Evolutionary conservation across 371 early-diverging fungal genomes (phyloP), one percentile per base, ranked within the genome.

Genomic region (Rhizopus sp.): DNA sequence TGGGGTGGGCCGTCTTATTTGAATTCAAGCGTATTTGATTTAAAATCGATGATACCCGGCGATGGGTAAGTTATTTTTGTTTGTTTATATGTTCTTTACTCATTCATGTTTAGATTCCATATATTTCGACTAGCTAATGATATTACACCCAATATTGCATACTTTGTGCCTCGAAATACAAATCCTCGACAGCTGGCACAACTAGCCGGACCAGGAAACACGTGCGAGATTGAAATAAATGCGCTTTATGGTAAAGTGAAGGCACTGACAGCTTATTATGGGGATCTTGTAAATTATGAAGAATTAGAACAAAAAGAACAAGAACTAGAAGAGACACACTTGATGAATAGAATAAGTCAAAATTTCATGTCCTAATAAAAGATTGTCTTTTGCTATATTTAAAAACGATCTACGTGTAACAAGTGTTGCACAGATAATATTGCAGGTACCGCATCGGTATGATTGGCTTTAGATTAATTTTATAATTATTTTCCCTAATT

Each of bases 141-240:
- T 41, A 86, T 95, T 29, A 84, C 94, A 0, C 73, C 68, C 2
- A 90, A 94, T 50, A 82, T 96, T 46, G 89, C 85, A 4, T 91
- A 89, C 62, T 97, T 86, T 75, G 68, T 96, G 59, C 96, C 97
- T 7, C 80, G 91, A 16, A 94, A 92, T 69, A 83, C 87, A 40
- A 80, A 93, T 57, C 75, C 77, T n/a, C 57, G 70, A 31, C 78
- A 82, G 60, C 42, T 82, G 10, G 75, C 72, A 13, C 55, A 50
- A n/a, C 52, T 84, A 15, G 83, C 83, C n/a, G 83, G 74, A 3
- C 76, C 73, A 4, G 83, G 73, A 2, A 70, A 66, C 2, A 63
- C 73, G 10, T 88, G 88, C 58, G 93, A 94, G 59, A 68, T 93
- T 29, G 93, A 94, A 64, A 75, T 87, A 53, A 86, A 85, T 57